Evolutionary conservation across 257 asterid genomes (phyloP).

Genomic region (Forsythia suspensa): DNA sequence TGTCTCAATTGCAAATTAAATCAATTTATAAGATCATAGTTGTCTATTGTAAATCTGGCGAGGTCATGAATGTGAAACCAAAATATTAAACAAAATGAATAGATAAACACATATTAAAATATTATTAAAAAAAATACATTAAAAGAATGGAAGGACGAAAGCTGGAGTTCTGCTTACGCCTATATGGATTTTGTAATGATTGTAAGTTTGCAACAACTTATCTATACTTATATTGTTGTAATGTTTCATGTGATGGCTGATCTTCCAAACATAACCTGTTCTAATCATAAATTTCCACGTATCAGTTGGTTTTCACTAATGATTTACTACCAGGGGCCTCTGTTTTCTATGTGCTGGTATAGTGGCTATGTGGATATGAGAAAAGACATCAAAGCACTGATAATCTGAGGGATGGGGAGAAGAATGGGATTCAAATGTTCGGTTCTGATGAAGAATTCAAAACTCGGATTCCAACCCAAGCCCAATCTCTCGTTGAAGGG

Average conservation of each 20-base stretch:
- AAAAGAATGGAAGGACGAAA: not conserved
- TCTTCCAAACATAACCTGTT: conserved; percentile 11
- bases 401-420: conserved; percentile 43
- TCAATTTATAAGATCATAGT: not conserved
- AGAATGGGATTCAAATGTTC: conserved; percentile 53
- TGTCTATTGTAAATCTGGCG: not conserved
- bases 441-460: conserved; percentile 75
- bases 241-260: not conserved
- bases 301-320: conserved; percentile 85
- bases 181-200: not conserved
- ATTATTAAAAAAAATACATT: not conserved
- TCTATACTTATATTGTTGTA: not conserved
- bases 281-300: conserved; percentile 27
- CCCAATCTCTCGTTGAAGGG: conserved; percentile 80
- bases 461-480: conserved; percentile 81
- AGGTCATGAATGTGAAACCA: not conserved
- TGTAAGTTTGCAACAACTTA: not conserved
- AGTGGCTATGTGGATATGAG: conserved; percentile 76
- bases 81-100: not conserved
- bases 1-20: not conserved
- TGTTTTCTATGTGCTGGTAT: conserved; percentile 93
- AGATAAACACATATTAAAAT: not conserved
- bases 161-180: not conserved
- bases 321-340: conserved; percentile 91
- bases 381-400: conserved; percentile 38